phyloP scores from a whole-genome alignment of 78 protist genomes.

The Chrysochromulina parva region DNA sequence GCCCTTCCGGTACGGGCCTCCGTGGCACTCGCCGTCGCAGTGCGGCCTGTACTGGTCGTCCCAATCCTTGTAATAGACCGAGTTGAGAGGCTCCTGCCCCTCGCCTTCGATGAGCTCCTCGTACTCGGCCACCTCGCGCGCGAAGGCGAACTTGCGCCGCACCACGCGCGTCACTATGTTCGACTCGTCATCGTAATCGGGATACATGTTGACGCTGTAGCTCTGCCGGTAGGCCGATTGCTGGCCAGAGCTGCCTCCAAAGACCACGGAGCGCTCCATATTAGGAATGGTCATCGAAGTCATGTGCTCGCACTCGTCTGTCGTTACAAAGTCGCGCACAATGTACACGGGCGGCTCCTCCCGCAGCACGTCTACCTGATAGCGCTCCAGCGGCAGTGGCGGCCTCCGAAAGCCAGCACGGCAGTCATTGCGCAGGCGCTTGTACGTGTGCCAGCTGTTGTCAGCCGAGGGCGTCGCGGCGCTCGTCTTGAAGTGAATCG shows the following conservation, averaged over 20 bases:
- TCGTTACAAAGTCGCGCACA: background rate
- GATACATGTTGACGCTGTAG: no score
- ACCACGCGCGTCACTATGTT: background rate
- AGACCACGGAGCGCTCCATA: background rate
- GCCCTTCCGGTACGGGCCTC: background rate
- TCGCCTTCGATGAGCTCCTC: background rate
- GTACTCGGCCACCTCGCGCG: background rate
- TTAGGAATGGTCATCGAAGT: background rate
- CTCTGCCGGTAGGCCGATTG: background rate
- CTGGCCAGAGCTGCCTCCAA: background rate
- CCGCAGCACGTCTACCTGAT: background rate
- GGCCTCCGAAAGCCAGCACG: background rate
- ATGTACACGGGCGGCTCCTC: background rate
- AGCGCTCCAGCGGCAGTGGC: background rate
- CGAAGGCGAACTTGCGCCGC: background rate
- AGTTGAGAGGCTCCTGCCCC: constrained; percentile 9
- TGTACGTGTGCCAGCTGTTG: no score
- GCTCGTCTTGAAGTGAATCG: no score
- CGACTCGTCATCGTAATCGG: background rate
- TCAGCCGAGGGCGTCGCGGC: no score
- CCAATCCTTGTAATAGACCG: background rate
- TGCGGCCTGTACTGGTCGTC: background rate
- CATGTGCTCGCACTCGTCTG: background rate
- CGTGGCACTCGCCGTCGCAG: constrained; percentile 14
- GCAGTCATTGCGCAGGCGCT: no score